Evolutionary conservation across 345 rosid species (phyloP), one percentile per base, ranked within the genome.

Genomic region (Pugionium cornutum): DNA sequence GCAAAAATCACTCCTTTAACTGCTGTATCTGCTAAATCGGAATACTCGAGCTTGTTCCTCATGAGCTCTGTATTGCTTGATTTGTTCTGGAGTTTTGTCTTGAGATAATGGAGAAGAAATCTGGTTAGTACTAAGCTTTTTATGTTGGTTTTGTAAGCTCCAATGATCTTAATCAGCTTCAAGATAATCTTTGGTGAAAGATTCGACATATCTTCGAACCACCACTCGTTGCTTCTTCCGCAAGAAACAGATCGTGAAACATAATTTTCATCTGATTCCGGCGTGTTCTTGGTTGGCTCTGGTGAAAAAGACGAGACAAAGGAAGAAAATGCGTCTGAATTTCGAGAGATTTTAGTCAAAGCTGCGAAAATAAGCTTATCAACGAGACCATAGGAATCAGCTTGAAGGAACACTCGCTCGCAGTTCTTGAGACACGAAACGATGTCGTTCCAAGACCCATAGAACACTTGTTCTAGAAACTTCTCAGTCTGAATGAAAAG

Each of bases 71-170:
- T 29, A 18, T 18, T 18, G 42, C 62, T 75, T 67, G 58, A 18
- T 18, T 18, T 18, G 18, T 18, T 64, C 56, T 73, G 85, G 62
- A 75, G 72, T 11, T 45, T 79, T 4, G 36, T 67, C 64, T 83
- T 87, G 61, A 89, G 72, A 76, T 84, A 89, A 58, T 84, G 83
- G 42, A 89, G 81, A 43, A 87, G 79, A 81, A 87, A 89, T 34
- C 67, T 83, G 30, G 95, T 89, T 26, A 83, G 62, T n/a, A 70
- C 74, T 53, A 84, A 74, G 71, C 81, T 83, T 61, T 54, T 80
- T 62, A 82, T 75, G 7, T 76, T 78, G n/a, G 71, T 35, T 5
- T 84, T 77, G 52, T 64, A 83, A 74, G 80, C 82, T 49, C 77
- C 81, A 58, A 78, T 56, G 32, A 69, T 81, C 73, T 37, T 64